Evolutionary conservation across 2,329 filamentous ascomycete species (phyloP).

Genomic region (Penicillium expansum): DNA sequence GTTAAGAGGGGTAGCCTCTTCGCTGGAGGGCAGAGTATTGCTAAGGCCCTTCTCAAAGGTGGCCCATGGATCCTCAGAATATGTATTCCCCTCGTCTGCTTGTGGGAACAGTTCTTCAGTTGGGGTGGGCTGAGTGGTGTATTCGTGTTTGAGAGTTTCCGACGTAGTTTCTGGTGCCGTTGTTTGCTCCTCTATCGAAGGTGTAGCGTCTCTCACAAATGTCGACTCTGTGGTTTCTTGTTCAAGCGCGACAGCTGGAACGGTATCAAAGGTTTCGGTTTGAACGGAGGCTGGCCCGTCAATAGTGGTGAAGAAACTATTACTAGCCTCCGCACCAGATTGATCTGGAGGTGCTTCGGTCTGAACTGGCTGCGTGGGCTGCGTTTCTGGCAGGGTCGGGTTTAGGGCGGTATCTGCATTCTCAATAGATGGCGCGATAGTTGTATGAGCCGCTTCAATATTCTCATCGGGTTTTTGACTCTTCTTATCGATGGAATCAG

Average conservation of each 20-base stretch:
- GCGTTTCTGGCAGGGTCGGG: not conserved
- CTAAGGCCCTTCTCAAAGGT: not conserved
- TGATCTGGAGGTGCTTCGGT: not conserved
- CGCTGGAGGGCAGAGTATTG: not conserved
- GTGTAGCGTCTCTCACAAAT: not conserved
- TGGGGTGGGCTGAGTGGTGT: not conserved
- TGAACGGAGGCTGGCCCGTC: not conserved
- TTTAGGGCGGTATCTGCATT: not conserved
- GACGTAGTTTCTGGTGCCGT: not conserved
- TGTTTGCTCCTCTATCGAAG: not conserved
- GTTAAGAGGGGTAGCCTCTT: not conserved
- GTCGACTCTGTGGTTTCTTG: not conserved
- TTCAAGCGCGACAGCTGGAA: not conserved
- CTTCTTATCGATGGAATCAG: not conserved
- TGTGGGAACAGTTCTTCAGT: not conserved
- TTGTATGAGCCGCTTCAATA: not conserved
- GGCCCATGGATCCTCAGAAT: not conserved
- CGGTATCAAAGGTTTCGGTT: not conserved
- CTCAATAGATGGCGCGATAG: not conserved
- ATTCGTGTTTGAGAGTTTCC: not conserved
- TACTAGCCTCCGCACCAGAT: not conserved
- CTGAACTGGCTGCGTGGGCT: not conserved
- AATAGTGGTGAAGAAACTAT: not conserved
- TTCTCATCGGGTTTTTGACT: not conserved
- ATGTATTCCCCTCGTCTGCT: not conserved